Evolutionary conservation across 306 rosid species (phyloP).

Genomic region (Vicia villosa): DNA sequence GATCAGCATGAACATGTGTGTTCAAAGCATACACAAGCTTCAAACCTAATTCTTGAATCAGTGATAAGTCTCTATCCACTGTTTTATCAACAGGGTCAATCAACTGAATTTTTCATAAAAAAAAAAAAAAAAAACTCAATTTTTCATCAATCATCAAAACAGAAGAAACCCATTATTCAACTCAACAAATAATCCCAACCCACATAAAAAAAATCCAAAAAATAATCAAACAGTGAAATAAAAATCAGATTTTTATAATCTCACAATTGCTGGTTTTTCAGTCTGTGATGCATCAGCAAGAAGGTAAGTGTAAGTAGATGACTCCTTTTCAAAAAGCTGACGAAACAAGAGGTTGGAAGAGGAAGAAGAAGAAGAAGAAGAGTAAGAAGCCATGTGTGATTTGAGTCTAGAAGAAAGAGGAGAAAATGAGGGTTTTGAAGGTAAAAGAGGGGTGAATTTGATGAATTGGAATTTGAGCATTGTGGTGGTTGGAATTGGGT

Average conservation of each 20-base stretch:
- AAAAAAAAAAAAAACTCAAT: constrained; percentile 35
- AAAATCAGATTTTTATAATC: constrained; percentile 1
- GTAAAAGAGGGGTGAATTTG: constrained; percentile 32
- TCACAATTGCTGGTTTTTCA: constrained; percentile 75
- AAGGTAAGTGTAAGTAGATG: constrained; percentile 88
- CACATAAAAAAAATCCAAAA: not conserved
- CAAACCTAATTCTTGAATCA: constrained; percentile 71
- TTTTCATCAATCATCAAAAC: not conserved
- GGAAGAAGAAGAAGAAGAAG: constrained; percentile 39
- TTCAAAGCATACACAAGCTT: constrained; percentile 80
- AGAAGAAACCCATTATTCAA: constrained; percentile 24
- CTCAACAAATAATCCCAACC: constrained; percentile 23
- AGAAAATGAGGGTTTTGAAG: constrained; percentile 30
- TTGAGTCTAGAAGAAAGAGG: constrained; percentile 21
- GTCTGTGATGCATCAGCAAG: constrained; percentile 82
- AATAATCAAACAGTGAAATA: constrained; percentile 2
- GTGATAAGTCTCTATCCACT: constrained; percentile 84
- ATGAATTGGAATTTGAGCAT: constrained; percentile 43
- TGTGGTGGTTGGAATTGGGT: not conserved
- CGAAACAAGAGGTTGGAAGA: constrained; percentile 74
- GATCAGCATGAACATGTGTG: constrained; percentile 99
- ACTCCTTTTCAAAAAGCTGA: constrained; percentile 94
- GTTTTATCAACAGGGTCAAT: constrained; percentile 95
- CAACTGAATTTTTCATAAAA: constrained; percentile 55
- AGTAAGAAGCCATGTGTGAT: constrained; percentile 52